A percentile compares a stretch with the other conserved stretches of the same genome.
phyloP scores from a whole-genome alignment of 2,329 filamentous ascomycete genomes.

The Chrysoporthe deuterocubensis region DNA sequence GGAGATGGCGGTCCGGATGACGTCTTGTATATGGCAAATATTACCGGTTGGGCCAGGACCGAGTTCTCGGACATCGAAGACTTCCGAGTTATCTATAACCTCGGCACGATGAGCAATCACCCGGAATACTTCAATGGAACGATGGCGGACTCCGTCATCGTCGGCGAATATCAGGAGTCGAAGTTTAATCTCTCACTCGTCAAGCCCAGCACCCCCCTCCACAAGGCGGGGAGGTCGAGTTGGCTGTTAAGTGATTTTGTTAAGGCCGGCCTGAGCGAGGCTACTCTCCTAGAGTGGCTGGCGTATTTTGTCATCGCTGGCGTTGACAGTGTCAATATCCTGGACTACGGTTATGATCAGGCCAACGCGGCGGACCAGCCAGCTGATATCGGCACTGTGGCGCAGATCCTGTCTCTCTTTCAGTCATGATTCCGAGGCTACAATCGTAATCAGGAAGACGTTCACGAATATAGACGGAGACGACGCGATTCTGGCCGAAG shows the following conservation, averaged over 20 bases:
- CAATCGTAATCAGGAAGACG: not conserved
- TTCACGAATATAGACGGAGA: too few relatives aligned
- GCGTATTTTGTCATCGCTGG: slow-evolving; percentile 1
- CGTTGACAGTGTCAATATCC: slow-evolving; percentile 10
- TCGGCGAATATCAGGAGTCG: slow-evolving; percentile 12
- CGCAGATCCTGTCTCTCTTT: not conserved
- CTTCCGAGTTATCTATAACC: slow-evolving; percentile 17
- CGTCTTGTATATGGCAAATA: slow-evolving; percentile 13
- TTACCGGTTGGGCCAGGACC: not conserved
- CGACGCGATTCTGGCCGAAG: too few relatives aligned
- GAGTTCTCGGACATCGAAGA: not conserved
- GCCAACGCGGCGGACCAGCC: slow-evolving; percentile 12
- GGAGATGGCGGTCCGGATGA: slow-evolving; percentile 21
- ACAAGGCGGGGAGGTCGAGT: not conserved
- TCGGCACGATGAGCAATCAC: slow-evolving; percentile 18
- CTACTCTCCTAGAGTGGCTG: not conserved
- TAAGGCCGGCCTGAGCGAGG: not conserved
- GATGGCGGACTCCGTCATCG: slow-evolving; percentile 16
- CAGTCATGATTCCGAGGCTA: not conserved
- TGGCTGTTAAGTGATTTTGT: slow-evolving; percentile 8
- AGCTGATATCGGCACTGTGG: not conserved
- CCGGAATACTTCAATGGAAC: slow-evolving; percentile 17
- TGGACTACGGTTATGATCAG: slow-evolving; percentile 13
- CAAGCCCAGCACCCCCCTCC: not conserved
- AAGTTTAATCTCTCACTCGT: not conserved